These are phyloP conservation scores for Phytopythium mirpurense DNA, from an alignment of 352 stramenopile species.

Conservation along the genomic window DNA sequence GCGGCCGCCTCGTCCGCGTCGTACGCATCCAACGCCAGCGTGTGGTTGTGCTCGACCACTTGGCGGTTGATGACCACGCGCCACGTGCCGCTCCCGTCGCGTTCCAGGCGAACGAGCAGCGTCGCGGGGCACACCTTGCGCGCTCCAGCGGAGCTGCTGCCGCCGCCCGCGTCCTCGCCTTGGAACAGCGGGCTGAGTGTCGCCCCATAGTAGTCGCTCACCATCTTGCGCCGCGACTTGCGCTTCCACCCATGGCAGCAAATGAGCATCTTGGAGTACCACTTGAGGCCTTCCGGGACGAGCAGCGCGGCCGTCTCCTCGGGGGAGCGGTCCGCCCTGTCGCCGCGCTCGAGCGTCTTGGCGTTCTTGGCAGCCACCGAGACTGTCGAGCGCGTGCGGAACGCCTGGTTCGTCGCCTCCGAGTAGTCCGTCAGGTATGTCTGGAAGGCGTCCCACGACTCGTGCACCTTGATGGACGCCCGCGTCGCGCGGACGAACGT, in stretches of 20 bases:
- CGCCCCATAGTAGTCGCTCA: neutral
- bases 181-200: neutral
- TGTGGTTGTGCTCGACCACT: slow-evolving; percentile 59
- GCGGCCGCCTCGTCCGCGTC: slow-evolving; percentile 3
- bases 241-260: slow-evolving; percentile 75
- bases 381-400: slow-evolving; percentile 70
- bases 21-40: slow-evolving; percentile 18
- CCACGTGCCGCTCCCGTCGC: slow-evolving; percentile 58
- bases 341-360: slow-evolving; percentile 31
- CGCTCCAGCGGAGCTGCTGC: neutral
- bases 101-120: slow-evolving; percentile 60
- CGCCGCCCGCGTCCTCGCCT: neutral
- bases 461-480: slow-evolving; percentile 40
- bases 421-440: slow-evolving; percentile 52
- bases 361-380: slow-evolving; percentile 53
- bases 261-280: slow-evolving; percentile 77
- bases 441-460: slow-evolving; percentile 58
- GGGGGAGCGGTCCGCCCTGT: slow-evolving; percentile 27
- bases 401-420: slow-evolving; percentile 51
- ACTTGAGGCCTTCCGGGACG: slow-evolving; percentile 52
- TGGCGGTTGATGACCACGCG: slow-evolving; percentile 66
- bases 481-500: slow-evolving; percentile 16
- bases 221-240: slow-evolving; percentile 41
- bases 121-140: slow-evolving; percentile 44
- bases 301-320: slow-evolving; percentile 22